These are phyloP conservation scores for Lodderomyces parapsilosis DNA, from an alignment of 1,139 yeast genomes.

Conservation along the genomic window DNA sequence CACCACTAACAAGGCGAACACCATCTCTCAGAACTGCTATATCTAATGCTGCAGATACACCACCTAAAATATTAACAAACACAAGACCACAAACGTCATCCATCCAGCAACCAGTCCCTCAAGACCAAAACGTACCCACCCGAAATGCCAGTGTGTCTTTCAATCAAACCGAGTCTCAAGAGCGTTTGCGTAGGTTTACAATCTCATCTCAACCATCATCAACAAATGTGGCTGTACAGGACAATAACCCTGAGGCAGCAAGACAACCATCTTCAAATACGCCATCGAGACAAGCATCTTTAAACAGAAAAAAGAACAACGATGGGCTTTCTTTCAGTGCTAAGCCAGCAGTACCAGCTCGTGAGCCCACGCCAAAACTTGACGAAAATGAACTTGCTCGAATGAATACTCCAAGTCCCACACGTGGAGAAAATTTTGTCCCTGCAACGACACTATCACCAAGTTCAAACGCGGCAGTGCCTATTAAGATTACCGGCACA, in stretches of 20 bases:
- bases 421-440: background rate
- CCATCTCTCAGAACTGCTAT: constrained; percentile 5
- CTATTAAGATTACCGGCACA: constrained; percentile 21
- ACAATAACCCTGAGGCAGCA: constrained; percentile 2
- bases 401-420: background rate
- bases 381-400: background rate
- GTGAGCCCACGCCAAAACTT: background rate
- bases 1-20: constrained; percentile 5
- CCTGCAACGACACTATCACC: background rate
- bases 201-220: constrained; percentile 46
- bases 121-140: constrained; percentile 5
- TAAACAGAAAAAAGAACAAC: constrained; percentile 9
- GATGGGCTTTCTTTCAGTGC: background rate
- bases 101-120: constrained; percentile 5
- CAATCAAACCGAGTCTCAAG: constrained; percentile 37
- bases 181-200: constrained; percentile 43
- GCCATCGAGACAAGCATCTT: constrained; percentile 12
- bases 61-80: constrained; percentile 11
- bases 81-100: constrained; percentile 1
- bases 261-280: constrained; percentile 3
- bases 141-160: constrained; percentile 36
- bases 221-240: constrained; percentile 18
- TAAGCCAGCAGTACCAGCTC: background rate
- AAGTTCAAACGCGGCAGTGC: constrained; percentile 12
- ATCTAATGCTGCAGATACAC: constrained; percentile 3